Conservation (phyloP, 2,329 filamentous ascomycete genomes). For the Colletotrichum falcatum region DNA sequence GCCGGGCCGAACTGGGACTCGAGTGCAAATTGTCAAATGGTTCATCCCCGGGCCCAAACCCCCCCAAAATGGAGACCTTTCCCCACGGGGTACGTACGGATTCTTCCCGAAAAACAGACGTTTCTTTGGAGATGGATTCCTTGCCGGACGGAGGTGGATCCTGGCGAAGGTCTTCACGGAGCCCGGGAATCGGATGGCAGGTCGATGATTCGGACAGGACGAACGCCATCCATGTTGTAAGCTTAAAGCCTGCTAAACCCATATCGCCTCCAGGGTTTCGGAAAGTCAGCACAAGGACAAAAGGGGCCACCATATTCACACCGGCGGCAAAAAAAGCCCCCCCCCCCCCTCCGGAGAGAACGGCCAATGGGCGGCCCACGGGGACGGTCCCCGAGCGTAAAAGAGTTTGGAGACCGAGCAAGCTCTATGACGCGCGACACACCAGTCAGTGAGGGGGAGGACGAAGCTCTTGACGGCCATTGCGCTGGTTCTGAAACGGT, state of each 20-base stretch:
- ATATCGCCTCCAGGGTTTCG: background rate
- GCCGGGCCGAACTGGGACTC: conserved; percentile 23
- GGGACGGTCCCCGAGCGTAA: conserved; percentile 27
- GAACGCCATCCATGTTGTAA: background rate
- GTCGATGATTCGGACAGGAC: background rate
- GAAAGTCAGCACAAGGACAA: background rate
- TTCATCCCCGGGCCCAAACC: conserved; percentile 26
- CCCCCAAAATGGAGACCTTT: conserved; percentile 21
- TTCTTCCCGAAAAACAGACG: conserved; percentile 32
- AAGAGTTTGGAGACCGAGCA: conserved; percentile 3
- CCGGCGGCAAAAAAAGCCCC: conserved; percentile 7
- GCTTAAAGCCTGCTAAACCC: background rate
- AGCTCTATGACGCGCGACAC: conserved; percentile 23
- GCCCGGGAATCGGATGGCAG: conserved; percentile 40
- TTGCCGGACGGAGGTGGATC: too few species aligned
- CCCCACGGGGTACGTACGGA: conserved; percentile 35
- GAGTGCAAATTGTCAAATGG: conserved; percentile 8
- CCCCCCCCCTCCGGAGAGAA: background rate
- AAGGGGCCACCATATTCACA: background rate
- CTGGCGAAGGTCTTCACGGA: conserved; percentile 11
- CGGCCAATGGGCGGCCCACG: background rate
- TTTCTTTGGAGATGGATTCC: background rate
- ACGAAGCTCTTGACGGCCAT: conserved; percentile 18
- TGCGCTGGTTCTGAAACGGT: conserved; percentile 36
- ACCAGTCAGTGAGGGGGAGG: conserved; percentile 12